Base-by-base conservation (phyloP, 2,329 filamentous ascomycete species). In the Diaporthe sp. region DNA sequence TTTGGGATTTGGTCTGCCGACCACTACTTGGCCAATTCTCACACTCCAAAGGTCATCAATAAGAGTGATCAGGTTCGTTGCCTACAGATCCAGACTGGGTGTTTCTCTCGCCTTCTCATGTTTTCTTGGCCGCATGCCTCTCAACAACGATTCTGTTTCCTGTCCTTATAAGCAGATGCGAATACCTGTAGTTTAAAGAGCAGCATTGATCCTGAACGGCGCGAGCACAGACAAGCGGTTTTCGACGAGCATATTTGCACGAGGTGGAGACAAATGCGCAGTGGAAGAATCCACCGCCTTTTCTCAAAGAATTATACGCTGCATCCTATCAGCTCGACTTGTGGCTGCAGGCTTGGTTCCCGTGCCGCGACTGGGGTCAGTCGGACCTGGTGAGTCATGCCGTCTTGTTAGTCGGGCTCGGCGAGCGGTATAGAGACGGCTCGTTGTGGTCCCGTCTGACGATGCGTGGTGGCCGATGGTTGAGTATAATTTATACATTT, bases 361-460 rank as follows among this genome's bases (percentile, higher is more conserved):
- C 49, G 65, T 34, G 34, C 34, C 49, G 49, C 34, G 65, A 70
- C 34, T 34, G 49, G 49, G 65, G 13, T 55, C 4, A 25, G n/a
- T 42, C 47, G 28, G 65, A 37, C 47, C 47, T 70, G 22, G 65
- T 70, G 65, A 70, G 65, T 55, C 65, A 55, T 42, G 65, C 49
- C 65, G 34, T 39, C 12, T 13, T 53, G 20, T 13, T 53, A 28
- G 47, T 37, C 44, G 63, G 63, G 44, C 63, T 68, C 63, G 63
- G 47, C 65, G 47, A n/a, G 65, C 65, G 34, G 31, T 22, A 28
- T 34, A 68, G 34, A 25, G 49, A 22, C 65, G 65, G 47, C 13
- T 53, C n/a, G 31, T 6, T 20, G 22, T 53, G 47, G 15, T 1
- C 47, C 65, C 65, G 65, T 68, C 47, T 20, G 44, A 39, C 7